Base-by-base conservation (phyloP, 73 alveolate genomes). In the Paramecium caudatum region DNA sequence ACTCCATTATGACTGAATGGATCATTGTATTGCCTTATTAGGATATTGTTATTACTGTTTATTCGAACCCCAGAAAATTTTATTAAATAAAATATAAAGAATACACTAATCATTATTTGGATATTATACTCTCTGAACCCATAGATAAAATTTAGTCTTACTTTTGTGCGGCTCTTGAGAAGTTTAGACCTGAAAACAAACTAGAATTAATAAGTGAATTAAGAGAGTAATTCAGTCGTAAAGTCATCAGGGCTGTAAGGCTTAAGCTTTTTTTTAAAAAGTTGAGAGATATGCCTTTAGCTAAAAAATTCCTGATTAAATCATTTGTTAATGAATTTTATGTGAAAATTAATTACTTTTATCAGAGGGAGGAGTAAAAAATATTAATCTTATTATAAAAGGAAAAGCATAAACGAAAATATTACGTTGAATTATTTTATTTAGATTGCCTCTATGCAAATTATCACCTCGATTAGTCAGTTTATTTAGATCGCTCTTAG, bases 71-170 rank as follows among this genome's bases (percentile, higher is more conserved):
- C n/a, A 74, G 88, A 43, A 1, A 41, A 74, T 74, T 74, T 39
- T 74, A 74, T 74, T 21, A 45, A 74, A 74, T 74, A 36, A 74
- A 45, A 74, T 74, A 74, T 41, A 12, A 15, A 4, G 88, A 74
- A 74, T 74, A 74, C 32, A 37, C 43, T 13, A 41, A 41, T 41
- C 43, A 8, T 5, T 43, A 41, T 74, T 10, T 74, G 21, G 69
- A 74, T 41, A 74, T 19, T 3, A 5, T 74, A 15, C 43, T 74
- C 36, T 37, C 39, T 6, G 62, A 23, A 74, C 43, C 88, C 16
- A 32, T 45, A 10, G 69, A 74, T 16, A 39, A 74, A 17, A 74
- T 74, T n/a, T 7, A 41, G 23, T 15, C 36, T 17, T 74, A 41
- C 32, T 74, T 74, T 21, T 36, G 37, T 17, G 9, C 8, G 1